A percentile compares a stretch with the other conserved stretches of the same genome.
Conservation (phyloP, 2,329 filamentous ascomycete genomes). For the Sclerotinia subarctica region DNA sequence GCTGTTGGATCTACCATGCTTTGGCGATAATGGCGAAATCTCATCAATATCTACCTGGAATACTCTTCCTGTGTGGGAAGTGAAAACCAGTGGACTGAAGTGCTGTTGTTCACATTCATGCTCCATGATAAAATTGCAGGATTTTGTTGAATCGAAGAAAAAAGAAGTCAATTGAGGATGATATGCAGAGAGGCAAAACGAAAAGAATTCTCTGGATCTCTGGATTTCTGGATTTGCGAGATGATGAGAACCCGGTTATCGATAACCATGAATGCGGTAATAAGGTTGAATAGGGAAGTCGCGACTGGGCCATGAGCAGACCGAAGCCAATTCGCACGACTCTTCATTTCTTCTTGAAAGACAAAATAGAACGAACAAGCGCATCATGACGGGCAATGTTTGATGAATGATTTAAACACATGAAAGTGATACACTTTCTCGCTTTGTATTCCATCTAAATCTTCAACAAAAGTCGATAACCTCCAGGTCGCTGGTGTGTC, state of each 20-base stretch:
- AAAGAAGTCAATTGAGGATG: neutral
- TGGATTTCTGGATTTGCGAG: fast-evolving
- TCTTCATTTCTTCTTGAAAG: neutral
- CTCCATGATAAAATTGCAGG: conserved; percentile 8
- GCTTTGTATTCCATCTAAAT: neutral
- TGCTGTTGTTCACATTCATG: conserved; percentile 13
- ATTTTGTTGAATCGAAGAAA: neutral
- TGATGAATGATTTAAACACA: neutral
- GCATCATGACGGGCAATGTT: neutral
- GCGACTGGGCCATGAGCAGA: neutral
- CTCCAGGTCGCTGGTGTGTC: neutral
- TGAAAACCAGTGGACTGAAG: conserved; percentile 20
- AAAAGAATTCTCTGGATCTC: too few species aligned
- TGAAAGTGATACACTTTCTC: neutral
- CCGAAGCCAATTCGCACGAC: neutral
- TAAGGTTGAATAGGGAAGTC: neutral
- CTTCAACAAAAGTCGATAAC: too few species aligned
- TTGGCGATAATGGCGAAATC: conserved; percentile 7
- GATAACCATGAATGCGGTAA: neutral
- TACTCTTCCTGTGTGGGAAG: conserved; percentile 20
- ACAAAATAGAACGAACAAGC: neutral
- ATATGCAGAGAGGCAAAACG: neutral
- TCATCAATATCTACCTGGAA: conserved; percentile 22
- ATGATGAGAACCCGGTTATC: too few species aligned
- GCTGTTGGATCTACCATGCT: conserved; percentile 4